Evolutionary conservation across 352 stramenopile species (phyloP), one percentile per base, ranked within the genome.

Genomic region (Discostella stelligera): DNA sequence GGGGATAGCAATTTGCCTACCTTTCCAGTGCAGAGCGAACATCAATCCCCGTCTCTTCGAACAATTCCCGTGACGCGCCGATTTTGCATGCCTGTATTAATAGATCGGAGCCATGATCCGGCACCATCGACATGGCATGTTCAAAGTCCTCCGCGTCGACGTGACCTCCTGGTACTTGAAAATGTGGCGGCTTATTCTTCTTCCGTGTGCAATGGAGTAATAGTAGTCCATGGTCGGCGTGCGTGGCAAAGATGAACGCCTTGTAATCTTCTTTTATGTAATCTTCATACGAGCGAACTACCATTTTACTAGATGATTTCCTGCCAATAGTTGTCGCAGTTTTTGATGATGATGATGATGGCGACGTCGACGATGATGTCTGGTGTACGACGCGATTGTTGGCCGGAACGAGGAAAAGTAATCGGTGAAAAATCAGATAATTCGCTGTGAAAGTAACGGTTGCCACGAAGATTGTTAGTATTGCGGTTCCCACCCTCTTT

Each of bases 321-420:
- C 11, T 46, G 25, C 5, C 16, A 25, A 23, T 27, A 54, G 21
- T 39, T 27, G 60, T 14, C 23, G 46, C 55, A 7, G 32, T 66
- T 94, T 0, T 96, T 97, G 81, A 96, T 97, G 80, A 95, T 96
- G 64, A 67, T 94, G 11, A 44, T 14, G 37, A 44, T 44, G 11
- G 37, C 7, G 37, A 10, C 23, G 52, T 3, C 52, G 52, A 60
- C 21, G 48, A 89, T 70, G 0, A 93, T 91, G 6, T 94, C 96
- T 64, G 61, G 77, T 21, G 73, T 90, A 64, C n/a, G n/a, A 63
- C 37, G 21, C 18, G 64, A 20, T 67, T 25, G 44, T 66, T 50
- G 37, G 53, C 59, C n/a, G 56, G 56, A 64, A 50, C 13, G 9
- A 3, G n/a, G 5, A 32, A 50, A 52, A 27, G 20, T 13, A 25